Evolutionary conservation across 2,329 filamentous ascomycete genomes (phyloP), one percentile per base, ranked within the genome.

Genomic region (Colletotrichum camelliae): DNA sequence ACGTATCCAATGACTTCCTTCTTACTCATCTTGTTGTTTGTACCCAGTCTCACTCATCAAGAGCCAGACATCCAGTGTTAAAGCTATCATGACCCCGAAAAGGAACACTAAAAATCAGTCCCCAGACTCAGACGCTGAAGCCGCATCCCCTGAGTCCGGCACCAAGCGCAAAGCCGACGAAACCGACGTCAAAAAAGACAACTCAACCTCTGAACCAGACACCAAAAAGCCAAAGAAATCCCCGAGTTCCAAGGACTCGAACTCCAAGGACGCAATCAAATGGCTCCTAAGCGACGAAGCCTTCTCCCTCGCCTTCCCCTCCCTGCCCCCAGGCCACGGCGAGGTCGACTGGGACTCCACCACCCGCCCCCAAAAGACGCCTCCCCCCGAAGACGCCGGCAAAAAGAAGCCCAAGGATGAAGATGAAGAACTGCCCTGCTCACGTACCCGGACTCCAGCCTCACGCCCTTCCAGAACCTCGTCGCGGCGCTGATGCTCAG

Each of bases 381-480:
- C 70, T 18, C 70, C 70, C 1, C 62, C 52, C 12, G 39, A 72
- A 37, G 24, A 55, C 52, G 70, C 70, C 29, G 64, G 64, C 0
- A 52, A 55, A 4, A 29, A 35, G 15, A 16, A 13, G 39, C 10
- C 33, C 27, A 55, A 18, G 9, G 31, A 35, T 10, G 61, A 27
- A 3, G 55, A 68, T 5, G 55, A 68, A 4, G 21, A 35, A 5
- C 27, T 12, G 3, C 64, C 55, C 12, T 29, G 8, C 64, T 77
- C 5, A 68, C 67, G 0, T 77, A 75, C 43, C 73, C 75, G 15
- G 65, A 66, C 37, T 67, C 67, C 8, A n/a, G 79, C 2, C 78
- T 86, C 18, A 85, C 80, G 7, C 83, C 86, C 0, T 87, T 87
- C 77, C 84, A 88, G 79, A 85, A 88, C 75, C 82, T 88, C 2